A percentile compares a stretch with the other conserved stretches of the same genome.
phyloP scores from a whole-genome alignment of 1,284 basidiomycete genomes.

The Tilletia walkeri region DNA sequence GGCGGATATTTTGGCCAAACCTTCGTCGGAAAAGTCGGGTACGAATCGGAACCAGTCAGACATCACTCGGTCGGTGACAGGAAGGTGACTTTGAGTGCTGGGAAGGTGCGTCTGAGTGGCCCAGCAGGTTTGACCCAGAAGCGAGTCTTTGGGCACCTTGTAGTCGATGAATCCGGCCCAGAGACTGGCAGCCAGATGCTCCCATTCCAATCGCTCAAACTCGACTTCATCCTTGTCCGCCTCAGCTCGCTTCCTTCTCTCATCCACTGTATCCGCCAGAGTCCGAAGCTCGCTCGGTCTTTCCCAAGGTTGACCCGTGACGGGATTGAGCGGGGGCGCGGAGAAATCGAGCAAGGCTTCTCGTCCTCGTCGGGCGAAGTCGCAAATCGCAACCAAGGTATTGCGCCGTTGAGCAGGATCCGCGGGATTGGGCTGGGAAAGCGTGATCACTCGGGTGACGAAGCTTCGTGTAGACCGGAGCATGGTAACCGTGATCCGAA shows the following conservation, averaged over 20 bases:
- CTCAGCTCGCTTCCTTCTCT: neutral
- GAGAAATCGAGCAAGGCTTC: neutral
- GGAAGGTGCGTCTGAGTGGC: neutral
- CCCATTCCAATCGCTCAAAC: neutral
- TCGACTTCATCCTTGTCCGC: neutral
- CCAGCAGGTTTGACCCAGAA: neutral
- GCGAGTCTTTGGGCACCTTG: neutral
- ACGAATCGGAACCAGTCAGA: slow-evolving; percentile 1
- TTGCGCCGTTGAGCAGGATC: neutral
- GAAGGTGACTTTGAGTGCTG: neutral
- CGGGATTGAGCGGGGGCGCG: neutral
- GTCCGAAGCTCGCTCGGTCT: neutral
- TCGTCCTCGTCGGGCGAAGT: slow-evolving; percentile 2
- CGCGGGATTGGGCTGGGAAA: neutral
- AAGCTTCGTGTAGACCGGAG: neutral
- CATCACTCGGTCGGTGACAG: neutral
- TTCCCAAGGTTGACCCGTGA: neutral
- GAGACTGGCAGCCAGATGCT: neutral
- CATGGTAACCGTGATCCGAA: neutral
- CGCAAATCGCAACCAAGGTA: neutral
- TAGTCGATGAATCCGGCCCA: neutral
- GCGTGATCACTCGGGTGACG: neutral
- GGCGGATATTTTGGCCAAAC: neutral
- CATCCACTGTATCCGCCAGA: neutral
- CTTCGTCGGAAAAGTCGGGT: neutral